phyloP scores from a whole-genome alignment of 208 protist species.

The Porcisia hertigi region DNA sequence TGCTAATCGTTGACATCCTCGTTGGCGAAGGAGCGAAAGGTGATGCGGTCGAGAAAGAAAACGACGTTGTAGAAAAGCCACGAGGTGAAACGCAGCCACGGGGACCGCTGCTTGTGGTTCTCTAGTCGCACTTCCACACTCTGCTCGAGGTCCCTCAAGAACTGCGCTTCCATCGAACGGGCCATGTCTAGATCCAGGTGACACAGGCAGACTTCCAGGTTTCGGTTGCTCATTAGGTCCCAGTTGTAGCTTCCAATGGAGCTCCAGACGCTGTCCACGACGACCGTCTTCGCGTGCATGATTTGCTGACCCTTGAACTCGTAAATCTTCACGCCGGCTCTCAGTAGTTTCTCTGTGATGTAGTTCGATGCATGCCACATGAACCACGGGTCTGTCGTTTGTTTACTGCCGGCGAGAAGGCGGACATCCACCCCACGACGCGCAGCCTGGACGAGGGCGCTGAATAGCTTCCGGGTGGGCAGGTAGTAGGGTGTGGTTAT shows the following conservation, averaged over 20 bases:
- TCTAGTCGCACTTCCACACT: conserved; percentile 74
- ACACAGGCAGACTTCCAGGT: conserved; percentile 89
- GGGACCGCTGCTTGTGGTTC: conserved; percentile 64
- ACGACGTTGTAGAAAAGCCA: conserved; percentile 86
- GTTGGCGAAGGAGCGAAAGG: conserved; percentile 69
- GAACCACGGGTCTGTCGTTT: conserved; percentile 90
- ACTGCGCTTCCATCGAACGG: conserved; percentile 86
- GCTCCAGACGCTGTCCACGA: conserved; percentile 91
- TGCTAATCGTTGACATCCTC: conserved; percentile 50
- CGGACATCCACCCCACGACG: conserved; percentile 89
- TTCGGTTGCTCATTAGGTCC: conserved; percentile 93
- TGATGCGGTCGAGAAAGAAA: conserved; percentile 69
- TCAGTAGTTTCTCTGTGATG: conserved; percentile 79
- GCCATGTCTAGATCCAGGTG: conserved; percentile 69
- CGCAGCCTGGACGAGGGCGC: conserved; percentile 75
- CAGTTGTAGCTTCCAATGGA: conserved; percentile 93
- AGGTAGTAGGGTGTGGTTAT: conserved; percentile 94
- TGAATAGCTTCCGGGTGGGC: conserved; percentile 79
- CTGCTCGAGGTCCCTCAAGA: conserved; percentile 61
- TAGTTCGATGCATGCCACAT: conserved; percentile 92
- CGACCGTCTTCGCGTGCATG: conserved; percentile 93
- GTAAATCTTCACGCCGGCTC: conserved; percentile 83
- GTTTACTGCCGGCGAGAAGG: conserved; percentile 79
- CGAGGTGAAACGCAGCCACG: conserved; percentile 68
- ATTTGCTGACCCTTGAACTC: conserved; percentile 87